A percentile compares a stretch with the other conserved stretches of the same genome.
These are phyloP conservation scores for Ophiostoma tasmaniense DNA, from an alignment of 2,329 filamentous ascomycete genomes.

Conservation along the genomic window DNA sequence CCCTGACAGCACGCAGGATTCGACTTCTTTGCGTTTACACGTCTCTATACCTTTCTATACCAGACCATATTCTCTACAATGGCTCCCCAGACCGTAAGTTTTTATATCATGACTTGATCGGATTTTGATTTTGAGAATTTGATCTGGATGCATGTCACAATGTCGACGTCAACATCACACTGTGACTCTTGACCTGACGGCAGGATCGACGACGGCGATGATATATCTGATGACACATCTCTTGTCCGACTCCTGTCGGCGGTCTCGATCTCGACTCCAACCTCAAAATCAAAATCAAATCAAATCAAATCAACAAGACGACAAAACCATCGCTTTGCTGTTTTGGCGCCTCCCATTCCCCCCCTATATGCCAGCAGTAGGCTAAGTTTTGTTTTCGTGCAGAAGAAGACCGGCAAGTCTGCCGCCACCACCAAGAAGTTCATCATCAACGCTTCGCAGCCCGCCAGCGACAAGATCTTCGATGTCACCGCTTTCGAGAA, in stretches of 20 bases:
- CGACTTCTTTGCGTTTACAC: constrained; percentile 52
- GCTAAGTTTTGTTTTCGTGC: constrained; percentile 62
- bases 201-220: too few relatives aligned
- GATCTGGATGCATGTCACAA: background rate
- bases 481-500: constrained; percentile 98
- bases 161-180: background rate
- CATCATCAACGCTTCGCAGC: constrained; percentile 99
- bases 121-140: background rate
- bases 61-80: constrained; percentile 50
- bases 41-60: constrained; percentile 22
- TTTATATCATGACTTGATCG: constrained; percentile 28
- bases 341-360: constrained; percentile 43
- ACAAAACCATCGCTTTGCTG: constrained; percentile 74
- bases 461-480: constrained; percentile 99
- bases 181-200: background rate
- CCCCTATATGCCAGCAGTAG: constrained; percentile 68
- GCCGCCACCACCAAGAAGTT: constrained; percentile 87
- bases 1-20: constrained; percentile 61
- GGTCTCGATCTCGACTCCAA: background rate
- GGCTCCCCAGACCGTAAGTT: constrained; percentile 83
- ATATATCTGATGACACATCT: background rate
- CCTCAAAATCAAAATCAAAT: too few relatives aligned
- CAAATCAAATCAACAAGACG: constrained; percentile 14
- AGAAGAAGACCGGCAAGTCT: constrained; percentile 59
- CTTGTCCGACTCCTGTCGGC: background rate